A percentile compares a stretch with the other conserved stretches of the same genome.
phyloP scores from a whole-genome alignment of 106 monocot genomes.

The Apostasia shenzhenica region DNA sequence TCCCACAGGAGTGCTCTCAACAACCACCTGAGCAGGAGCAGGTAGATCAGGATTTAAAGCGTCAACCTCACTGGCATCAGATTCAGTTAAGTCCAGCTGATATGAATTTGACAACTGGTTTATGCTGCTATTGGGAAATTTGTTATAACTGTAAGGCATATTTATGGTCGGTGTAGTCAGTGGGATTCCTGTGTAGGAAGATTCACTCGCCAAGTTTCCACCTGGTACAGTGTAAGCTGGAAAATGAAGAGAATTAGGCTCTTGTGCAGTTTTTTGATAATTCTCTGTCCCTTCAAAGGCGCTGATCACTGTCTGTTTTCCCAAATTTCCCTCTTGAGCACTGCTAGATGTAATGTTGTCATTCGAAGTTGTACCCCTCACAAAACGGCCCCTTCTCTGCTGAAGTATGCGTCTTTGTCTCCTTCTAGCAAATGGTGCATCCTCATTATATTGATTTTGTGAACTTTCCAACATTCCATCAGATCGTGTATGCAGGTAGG shows the following conservation, averaged over 20 bases:
- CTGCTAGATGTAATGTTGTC: constrained; percentile 26
- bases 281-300: constrained; percentile 16
- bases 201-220: constrained; percentile 23
- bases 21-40: constrained; percentile 86
- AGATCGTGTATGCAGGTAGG: constrained; percentile 87
- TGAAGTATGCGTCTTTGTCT: constrained; percentile 73
- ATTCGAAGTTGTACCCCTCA: constrained; percentile 22
- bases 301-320: constrained; percentile 18
- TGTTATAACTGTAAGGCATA: constrained; percentile 3
- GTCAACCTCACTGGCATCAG: constrained; percentile 28
- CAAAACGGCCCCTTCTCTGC: constrained; percentile 51
- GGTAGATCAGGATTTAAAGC: constrained; percentile 62
- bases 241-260: constrained; percentile 29
- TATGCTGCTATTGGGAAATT: constrained; percentile 12
- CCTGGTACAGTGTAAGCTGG: constrained; percentile 23
- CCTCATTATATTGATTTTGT: constrained; percentile 49
- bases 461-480: constrained; percentile 47
- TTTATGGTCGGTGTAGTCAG: constrained; percentile 10
- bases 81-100: constrained; percentile 22
- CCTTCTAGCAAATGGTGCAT: constrained; percentile 49
- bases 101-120: constrained; percentile 18
- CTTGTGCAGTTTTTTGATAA: constrained; percentile 24
- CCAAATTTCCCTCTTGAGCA: constrained; percentile 25
- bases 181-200: constrained; percentile 14
- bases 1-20: constrained; percentile 89